A percentile compares a stretch with the other conserved stretches of the same genome.
phyloP scores from a whole-genome alignment of 2,329 filamentous ascomycete species.

The Aspergillus sp. region DNA sequence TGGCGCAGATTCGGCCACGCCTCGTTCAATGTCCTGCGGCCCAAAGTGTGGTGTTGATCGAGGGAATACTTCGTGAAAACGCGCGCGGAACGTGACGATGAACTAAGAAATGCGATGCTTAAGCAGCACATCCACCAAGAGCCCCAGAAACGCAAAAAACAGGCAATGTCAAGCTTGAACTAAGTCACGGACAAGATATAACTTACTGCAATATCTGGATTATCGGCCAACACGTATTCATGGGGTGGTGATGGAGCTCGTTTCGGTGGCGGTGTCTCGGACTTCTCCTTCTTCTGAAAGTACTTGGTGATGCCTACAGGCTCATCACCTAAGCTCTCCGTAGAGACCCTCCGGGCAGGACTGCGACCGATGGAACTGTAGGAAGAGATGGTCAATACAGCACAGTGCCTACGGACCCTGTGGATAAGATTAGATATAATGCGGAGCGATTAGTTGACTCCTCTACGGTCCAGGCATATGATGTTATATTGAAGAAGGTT shows the following conservation, averaged over 20 bases:
- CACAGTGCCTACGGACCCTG: too few relatives aligned
- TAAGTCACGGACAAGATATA: conserved; percentile 38
- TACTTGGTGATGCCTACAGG: conserved; percentile 52
- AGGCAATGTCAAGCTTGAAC: conserved; percentile 27
- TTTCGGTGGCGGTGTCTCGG: conserved; percentile 70
- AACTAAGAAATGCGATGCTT: conserved; percentile 64
- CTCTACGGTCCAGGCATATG: too few relatives aligned
- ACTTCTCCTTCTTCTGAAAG: conserved; percentile 46
- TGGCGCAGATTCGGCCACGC: conserved; percentile 75
- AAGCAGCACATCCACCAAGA: conserved; percentile 37
- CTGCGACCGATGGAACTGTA: too few relatives aligned
- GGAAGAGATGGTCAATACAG: too few relatives aligned
- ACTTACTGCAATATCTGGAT: conserved; percentile 89
- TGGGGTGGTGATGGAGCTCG: conserved; percentile 86
- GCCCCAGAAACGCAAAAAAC: conserved; percentile 36
- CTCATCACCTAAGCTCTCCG: conserved; percentile 32
- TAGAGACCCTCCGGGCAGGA: too few relatives aligned
- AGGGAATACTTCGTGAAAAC: conserved; percentile 87
- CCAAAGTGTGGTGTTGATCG: conserved; percentile 87
- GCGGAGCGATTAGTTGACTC: too few relatives aligned
- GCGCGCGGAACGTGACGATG: conserved; percentile 95
- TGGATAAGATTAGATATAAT: too few relatives aligned
- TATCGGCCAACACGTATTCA: conserved; percentile 87
- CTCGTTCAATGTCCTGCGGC: conserved; percentile 91
- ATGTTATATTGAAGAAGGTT: too few relatives aligned